Evolutionary conservation across 2,329 filamentous ascomycete species (phyloP), one percentile per base, ranked within the genome.

Genomic region (Colletotrichum chrysophilum): DNA sequence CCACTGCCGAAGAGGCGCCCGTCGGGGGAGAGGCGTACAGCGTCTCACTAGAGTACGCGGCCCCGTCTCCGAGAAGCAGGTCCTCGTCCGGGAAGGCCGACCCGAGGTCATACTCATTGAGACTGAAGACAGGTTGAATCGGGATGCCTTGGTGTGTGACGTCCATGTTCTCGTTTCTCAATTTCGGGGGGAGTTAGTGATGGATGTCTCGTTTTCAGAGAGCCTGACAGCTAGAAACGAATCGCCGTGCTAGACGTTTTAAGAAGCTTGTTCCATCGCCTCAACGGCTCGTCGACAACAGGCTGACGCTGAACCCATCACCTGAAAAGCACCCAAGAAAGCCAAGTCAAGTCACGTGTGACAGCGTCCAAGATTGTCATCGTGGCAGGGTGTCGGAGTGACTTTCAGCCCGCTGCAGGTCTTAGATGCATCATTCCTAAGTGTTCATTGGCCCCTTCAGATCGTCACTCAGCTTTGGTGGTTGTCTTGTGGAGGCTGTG

Each of bases 31-130:
- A 83, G 58, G 82, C 82, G 7, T 81, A 83, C 13, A 80, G 74
- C 9, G 69, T 77, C 4, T 81, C 80, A 18, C 68, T 77, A 6
- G 80, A 81, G 70, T 66, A 67, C 8, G 36, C 38, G n/a, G 78
- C 79, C 30, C 80, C 81, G 14, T 80, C 80, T 64, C 64, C 78
- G 14, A 64, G 34, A 10, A 55, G 24, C 14, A 52, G 64, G 32
- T 80, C 77, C 13, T 66, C 70, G 26, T 80, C 79, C 38, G 84
- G 81, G 28, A 88, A 80, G 69, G 86, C 87, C 60, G 81, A 81
- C 10, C 79, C 80, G 60, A 87, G 87, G 79, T 86, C 85, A 61
- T 87, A 86, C 16, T 85, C 80, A 34, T 61, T 79, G 7, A 79
- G 55, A n/a, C 81, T 79, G 7, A 81, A 81, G 8, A 79, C 74